Conservation (phyloP, 768 basidiomycete species). For the Leccinum variicolor region DNA sequence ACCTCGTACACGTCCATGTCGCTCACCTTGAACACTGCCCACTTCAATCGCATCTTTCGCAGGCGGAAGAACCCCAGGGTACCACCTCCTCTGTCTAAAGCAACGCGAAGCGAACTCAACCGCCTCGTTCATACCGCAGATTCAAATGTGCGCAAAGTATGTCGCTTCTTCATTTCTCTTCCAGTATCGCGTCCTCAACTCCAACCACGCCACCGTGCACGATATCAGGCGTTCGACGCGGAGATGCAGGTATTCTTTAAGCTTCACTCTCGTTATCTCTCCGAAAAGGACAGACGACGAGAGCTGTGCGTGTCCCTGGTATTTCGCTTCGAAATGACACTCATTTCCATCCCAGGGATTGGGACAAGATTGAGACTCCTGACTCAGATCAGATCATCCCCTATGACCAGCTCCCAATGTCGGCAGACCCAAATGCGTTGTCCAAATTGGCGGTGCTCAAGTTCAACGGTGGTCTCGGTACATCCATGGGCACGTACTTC, state of each 20-base stretch:
- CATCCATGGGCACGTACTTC: constrained; percentile 70
- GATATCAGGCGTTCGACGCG: constrained; percentile 71
- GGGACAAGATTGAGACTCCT: constrained; percentile 88
- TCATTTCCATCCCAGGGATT: constrained; percentile 50
- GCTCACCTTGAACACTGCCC: constrained; percentile 29
- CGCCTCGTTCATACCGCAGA: constrained; percentile 61
- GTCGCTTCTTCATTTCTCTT: constrained; percentile 22
- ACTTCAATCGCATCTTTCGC: constrained; percentile 32
- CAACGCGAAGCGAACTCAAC: constrained; percentile 67
- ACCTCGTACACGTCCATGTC: constrained; percentile 20
- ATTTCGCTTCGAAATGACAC: constrained; percentile 4
- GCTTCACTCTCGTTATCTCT: constrained; percentile 92
- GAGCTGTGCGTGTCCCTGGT: constrained; percentile 63
- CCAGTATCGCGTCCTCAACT: constrained; percentile 37
- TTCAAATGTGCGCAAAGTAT: constrained; percentile 54
- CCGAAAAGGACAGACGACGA: constrained; percentile 80
- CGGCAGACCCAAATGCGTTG: constrained; percentile 61
- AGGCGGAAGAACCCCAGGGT: constrained; percentile 45
- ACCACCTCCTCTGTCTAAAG: constrained; percentile 35
- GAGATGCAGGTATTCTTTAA: constrained; percentile 98
- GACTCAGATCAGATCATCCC: constrained; percentile 82
- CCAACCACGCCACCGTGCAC: constrained; percentile 14
- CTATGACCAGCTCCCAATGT: constrained; percentile 66
- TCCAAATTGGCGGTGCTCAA: constrained; percentile 95
- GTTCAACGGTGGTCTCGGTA: constrained; percentile 91